phyloP scores from a whole-genome alignment of 805 yeast genomes.

The Schwanniomyces polymorphus region DNA sequence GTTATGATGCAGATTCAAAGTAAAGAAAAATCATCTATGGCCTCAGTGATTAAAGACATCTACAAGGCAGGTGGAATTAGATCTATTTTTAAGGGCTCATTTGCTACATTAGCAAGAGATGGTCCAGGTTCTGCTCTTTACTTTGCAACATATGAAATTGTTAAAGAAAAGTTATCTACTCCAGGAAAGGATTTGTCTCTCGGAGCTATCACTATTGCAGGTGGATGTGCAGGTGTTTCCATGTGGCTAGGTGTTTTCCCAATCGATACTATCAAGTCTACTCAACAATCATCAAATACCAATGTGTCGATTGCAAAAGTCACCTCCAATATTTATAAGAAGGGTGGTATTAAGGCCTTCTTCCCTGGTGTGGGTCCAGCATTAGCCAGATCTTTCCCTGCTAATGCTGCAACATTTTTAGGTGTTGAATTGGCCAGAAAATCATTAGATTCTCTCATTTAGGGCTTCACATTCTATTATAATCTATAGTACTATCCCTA shows the following conservation, averaged over 20 bases:
- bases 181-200: conserved; percentile 64
- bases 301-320: conserved; percentile 60
- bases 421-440: conserved; percentile 84
- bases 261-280: conserved; percentile 88
- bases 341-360: conserved; percentile 85
- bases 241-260: conserved; percentile 99
- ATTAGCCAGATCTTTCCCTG: conserved; percentile 90
- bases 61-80: conserved; percentile 77
- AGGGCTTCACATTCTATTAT: conserved; percentile 4
- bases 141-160: conserved; percentile 88
- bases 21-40: conserved; percentile 45
- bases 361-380: conserved; percentile 99
- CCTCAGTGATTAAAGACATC: conserved; percentile 63
- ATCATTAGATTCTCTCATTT: conserved; percentile 36
- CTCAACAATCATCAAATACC: conserved; percentile 65
- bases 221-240: conserved; percentile 94
- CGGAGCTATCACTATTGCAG: conserved; percentile 79
- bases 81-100: conserved; percentile 88
- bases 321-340: conserved; percentile 64
- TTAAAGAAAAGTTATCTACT: conserved; percentile 62
- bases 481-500: neutral
- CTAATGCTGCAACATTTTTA: conserved; percentile 97
- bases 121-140: conserved; percentile 97
- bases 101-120: conserved; percentile 91
- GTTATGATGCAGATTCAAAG: conserved; percentile 85